Evolutionary conservation across 1,139 yeast genomes (phyloP).

Genomic region (Hyphopichia burtonii): DNA sequence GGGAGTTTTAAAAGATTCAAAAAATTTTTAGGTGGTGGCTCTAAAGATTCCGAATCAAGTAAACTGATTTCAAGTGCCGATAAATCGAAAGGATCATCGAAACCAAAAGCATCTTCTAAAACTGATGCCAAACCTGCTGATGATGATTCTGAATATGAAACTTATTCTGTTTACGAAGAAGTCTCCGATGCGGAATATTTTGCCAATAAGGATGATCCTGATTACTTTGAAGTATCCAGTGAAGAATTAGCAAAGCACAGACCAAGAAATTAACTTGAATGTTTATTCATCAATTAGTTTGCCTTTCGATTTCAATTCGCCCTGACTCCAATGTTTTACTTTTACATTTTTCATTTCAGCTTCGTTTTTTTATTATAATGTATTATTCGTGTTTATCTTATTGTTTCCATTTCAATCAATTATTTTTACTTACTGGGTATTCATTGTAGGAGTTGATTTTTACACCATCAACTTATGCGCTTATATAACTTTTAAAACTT

Average conservation of each 20-base stretch:
- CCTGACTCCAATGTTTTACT: neutral
- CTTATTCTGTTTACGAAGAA: conserved; percentile 50
- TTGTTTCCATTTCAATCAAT: neutral
- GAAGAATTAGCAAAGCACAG: conserved; percentile 34
- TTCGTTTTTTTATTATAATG: neutral
- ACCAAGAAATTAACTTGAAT: conserved; percentile 7
- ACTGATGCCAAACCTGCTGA: neutral
- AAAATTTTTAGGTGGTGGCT: conserved; percentile 20
- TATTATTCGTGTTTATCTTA: neutral
- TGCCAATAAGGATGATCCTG: conserved; percentile 44
- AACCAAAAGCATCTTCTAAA: neutral
- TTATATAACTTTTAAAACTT: too few relatives aligned
- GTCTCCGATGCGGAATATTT: conserved; percentile 50
- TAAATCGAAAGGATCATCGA: neutral
- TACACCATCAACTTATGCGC: too few relatives aligned
- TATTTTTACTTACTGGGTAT: too few relatives aligned
- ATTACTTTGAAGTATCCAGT: conserved; percentile 46
- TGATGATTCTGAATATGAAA: conserved; percentile 23
- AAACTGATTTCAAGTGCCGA: neutral
- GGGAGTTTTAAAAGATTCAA: conserved; percentile 22
- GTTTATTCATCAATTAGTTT: neutral
- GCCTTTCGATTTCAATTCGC: neutral
- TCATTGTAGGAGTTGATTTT: too few relatives aligned
- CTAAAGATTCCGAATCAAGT: conserved; percentile 8
- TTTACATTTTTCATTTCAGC: neutral